phyloP scores from a whole-genome alignment of 2,329 filamentous ascomycete species.

The Phaeosphaeria sp. region DNA sequence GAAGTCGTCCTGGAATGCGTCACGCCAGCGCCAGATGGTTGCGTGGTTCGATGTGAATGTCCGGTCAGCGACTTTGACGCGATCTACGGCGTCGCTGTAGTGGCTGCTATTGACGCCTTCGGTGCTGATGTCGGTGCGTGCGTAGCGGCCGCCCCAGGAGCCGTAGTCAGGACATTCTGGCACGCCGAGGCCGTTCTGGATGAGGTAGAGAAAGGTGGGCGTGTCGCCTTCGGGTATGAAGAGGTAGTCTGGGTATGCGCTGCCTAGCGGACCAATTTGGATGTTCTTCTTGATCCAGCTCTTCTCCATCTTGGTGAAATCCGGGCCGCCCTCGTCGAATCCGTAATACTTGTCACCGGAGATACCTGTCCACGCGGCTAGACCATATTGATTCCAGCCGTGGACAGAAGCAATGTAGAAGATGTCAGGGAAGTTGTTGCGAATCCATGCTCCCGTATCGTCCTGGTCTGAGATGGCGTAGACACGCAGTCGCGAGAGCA shows the following conservation, averaged over 20 bases:
- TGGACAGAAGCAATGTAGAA: slow-evolving; percentile 65
- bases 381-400: slow-evolving; percentile 62
- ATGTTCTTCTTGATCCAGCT: slow-evolving; percentile 62
- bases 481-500: slow-evolving; percentile 41
- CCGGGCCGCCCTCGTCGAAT: slow-evolving; percentile 58
- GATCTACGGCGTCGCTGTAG: slow-evolving; percentile 48
- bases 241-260: slow-evolving; percentile 52
- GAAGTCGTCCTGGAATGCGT: slow-evolving; percentile 60
- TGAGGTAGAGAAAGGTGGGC: slow-evolving; percentile 58
- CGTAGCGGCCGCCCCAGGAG: slow-evolving; percentile 59
- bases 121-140: slow-evolving; percentile 40
- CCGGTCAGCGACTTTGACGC: slow-evolving; percentile 42
- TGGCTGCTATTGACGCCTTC: slow-evolving; percentile 45
- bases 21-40: slow-evolving; percentile 62
- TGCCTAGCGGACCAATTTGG: slow-evolving; percentile 57
- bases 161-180: slow-evolving; percentile 57
- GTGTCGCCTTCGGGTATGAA: slow-evolving; percentile 64
- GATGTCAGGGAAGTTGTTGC: slow-evolving; percentile 59
- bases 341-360: slow-evolving; percentile 56
- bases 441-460: slow-evolving; percentile 63
- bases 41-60: slow-evolving; percentile 54
- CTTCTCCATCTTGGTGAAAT: slow-evolving; percentile 56
- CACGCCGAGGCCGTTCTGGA: slow-evolving; percentile 57
- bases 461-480: slow-evolving; percentile 66
- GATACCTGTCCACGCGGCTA: slow-evolving; percentile 65